Evolutionary conservation across 805 yeast species (phyloP), one percentile per base, ranked within the genome.

Genomic region (Sugiyamaella chiloensis): DNA sequence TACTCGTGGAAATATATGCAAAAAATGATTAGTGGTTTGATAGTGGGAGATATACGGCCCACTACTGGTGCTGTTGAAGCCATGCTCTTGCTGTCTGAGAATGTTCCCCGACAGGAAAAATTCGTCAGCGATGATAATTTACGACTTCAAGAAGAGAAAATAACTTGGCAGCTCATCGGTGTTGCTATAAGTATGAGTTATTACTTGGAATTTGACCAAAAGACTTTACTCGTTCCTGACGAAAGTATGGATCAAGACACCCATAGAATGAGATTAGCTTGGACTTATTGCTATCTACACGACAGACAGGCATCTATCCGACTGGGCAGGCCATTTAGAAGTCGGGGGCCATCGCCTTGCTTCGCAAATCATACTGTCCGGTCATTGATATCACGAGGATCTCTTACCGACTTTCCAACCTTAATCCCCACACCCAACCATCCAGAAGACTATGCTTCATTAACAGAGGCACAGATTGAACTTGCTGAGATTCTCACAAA

Each of bases 291-390:
- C 40, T 54, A 55, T 40, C 32, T 55, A 27, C 55, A 51, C 26
- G 58, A 55, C 29, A 48, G 58, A 6, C 57, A 55, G 39, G 52
- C 50, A 4, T 53, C 58, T 4, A 53, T 55, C 27, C 51, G 58
- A 8, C 48, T 55, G 1, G 58, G 59, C 2, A 46, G 52, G 35
- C 51, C 56, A 23, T 55, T 54, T 29, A 44, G 59, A 56, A 47
- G 51, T 19, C 51, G 58, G 1, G 59, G 58, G 11, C 58, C 59
- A 2, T 56, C 53, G 7, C 46, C 50, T 7, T 54, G 57, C 35
- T 55, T 55, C 34, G 40, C 31, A 21, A 42, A 42, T 37, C 46
- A 31, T 23, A 36, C 46, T 5, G 46, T 42, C 29, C 40, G 46
- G n/a, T 16, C 32, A 9, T 12, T 37, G 12, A 37, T 42, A 19